Conservation (phyloP, 2,329 filamentous ascomycete genomes). For the Ophiostoma pallidulum region DNA sequence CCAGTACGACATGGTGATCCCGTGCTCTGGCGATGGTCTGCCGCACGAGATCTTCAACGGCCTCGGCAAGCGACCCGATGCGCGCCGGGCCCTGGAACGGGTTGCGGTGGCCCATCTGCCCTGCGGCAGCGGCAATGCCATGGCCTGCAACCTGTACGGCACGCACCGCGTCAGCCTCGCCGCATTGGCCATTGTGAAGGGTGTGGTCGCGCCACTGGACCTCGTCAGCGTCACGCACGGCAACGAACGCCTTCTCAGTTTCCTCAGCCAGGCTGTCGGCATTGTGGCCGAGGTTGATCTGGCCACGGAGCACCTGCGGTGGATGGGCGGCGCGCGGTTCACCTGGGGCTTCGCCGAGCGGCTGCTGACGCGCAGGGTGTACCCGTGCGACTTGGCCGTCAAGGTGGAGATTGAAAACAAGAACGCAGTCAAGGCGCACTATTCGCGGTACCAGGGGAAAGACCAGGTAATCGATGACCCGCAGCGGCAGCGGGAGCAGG, state of each 20-base stretch:
- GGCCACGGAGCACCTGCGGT: constrained; percentile 80
- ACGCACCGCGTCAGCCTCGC: constrained; percentile 66
- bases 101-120: constrained; percentile 81
- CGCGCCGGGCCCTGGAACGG: constrained; percentile 60
- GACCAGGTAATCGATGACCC: background rate
- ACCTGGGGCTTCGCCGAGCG: constrained; percentile 74
- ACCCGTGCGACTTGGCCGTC: constrained; percentile 81
- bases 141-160: constrained; percentile 83
- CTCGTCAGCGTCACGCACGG: constrained; percentile 83
- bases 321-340: constrained; percentile 85
- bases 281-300: constrained; percentile 86
- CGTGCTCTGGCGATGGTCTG: constrained; percentile 85
- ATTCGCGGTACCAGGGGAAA: constrained; percentile 26
- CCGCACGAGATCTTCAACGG: constrained; percentile 95
- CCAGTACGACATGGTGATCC: constrained; percentile 73
- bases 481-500: background rate
- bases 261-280: constrained; percentile 82
- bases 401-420: constrained; percentile 77
- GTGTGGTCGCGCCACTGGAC: constrained; percentile 73
- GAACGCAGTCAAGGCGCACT: constrained; percentile 61
- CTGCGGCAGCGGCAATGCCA: constrained; percentile 87
- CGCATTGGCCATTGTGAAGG: constrained; percentile 79
- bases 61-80: constrained; percentile 66
- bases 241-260: constrained; percentile 63
- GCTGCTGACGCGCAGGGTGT: constrained; percentile 64